Percentiles rank a stretch among this genome's conserved stretches.
These are phyloP conservation scores for Kodamaea sagamina DNA, from an alignment of 805 yeast genomes.

Conservation along the genomic window DNA sequence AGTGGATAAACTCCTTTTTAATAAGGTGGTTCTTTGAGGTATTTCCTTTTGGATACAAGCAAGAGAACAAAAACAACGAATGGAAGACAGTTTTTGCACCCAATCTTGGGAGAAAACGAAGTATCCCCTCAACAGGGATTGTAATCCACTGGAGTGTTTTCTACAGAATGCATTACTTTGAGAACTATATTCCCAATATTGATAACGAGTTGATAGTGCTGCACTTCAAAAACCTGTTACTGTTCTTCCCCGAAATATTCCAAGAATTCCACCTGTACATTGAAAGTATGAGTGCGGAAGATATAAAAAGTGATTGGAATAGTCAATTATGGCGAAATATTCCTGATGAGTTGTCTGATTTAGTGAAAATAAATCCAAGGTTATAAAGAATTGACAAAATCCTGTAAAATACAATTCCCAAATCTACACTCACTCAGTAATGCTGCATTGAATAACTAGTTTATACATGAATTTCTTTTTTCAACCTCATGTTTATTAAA, in stretches of 20 bases:
- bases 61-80: slow-evolving; percentile 47
- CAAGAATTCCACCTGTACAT: slow-evolving; percentile 15
- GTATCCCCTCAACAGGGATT: slow-evolving; percentile 48
- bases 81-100: slow-evolving; percentile 56
- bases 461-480: slow-evolving; percentile 11
- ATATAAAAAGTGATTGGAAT: slow-evolving; percentile 19
- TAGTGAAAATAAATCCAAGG: slow-evolving; percentile 5
- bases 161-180: slow-evolving; percentile 52
- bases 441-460: slow-evolving; percentile 8
- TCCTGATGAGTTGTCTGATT: slow-evolving; percentile 33
- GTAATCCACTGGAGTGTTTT: slow-evolving; percentile 64
- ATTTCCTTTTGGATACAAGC: slow-evolving; percentile 56
- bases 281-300: slow-evolving; percentile 18
- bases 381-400: not conserved
- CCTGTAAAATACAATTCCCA: too few relatives aligned
- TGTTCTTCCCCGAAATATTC: slow-evolving; percentile 13
- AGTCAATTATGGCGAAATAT: slow-evolving; percentile 30
- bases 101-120: slow-evolving; percentile 55
- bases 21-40: slow-evolving; percentile 66
- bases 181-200: slow-evolving; percentile 46
- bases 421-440: too few relatives aligned
- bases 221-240: slow-evolving; percentile 24
- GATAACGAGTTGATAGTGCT: slow-evolving; percentile 21
- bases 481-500: slow-evolving; percentile 5
- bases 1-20: slow-evolving; percentile 25